phyloP scores from a whole-genome alignment of 495 filamentous ascomycete genomes.

The Aspergillus campestris region DNA sequence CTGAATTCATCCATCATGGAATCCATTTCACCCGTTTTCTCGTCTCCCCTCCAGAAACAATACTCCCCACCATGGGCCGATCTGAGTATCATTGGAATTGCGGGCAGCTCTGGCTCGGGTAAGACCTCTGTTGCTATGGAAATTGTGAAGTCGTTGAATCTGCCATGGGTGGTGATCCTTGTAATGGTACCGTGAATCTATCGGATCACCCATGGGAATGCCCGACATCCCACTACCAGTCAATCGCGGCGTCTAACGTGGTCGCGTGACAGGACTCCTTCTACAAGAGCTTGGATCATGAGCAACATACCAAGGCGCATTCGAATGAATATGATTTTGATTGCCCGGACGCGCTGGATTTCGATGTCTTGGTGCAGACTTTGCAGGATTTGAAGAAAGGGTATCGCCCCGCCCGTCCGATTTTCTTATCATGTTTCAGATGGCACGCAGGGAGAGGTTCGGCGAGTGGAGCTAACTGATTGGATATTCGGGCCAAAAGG shows the following conservation, averaged over 20 bases:
- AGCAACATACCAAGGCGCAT: slow-evolving; percentile 70
- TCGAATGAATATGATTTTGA: slow-evolving; percentile 93
- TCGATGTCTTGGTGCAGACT: slow-evolving; percentile 76
- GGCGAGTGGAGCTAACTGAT: neutral
- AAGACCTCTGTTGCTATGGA: slow-evolving; percentile 94
- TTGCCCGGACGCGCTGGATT: slow-evolving; percentile 88
- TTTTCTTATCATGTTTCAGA: neutral
- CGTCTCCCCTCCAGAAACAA: slow-evolving; percentile 44
- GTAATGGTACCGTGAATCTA: slow-evolving; percentile 62
- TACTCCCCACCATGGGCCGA: slow-evolving; percentile 95
- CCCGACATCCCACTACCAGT: neutral
- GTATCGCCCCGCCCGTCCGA: slow-evolving; percentile 39
- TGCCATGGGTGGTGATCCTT: slow-evolving; percentile 96
- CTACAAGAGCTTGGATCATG: slow-evolving; percentile 74
- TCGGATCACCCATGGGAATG: slow-evolving; percentile 1
- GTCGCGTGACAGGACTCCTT: slow-evolving; percentile 68
- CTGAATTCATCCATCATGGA: slow-evolving; percentile 20
- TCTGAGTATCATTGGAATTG: slow-evolving; percentile 89
- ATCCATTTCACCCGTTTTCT: slow-evolving; percentile 36
- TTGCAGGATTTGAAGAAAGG: slow-evolving; percentile 81
- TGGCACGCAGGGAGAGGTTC: neutral
- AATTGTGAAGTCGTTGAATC: slow-evolving; percentile 78
- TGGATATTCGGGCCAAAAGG: slow-evolving; percentile 34
- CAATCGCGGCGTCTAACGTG: slow-evolving; percentile 18
- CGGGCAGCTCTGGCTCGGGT: slow-evolving; percentile 90